Evolutionary conservation across 2,329 filamentous ascomycete species (phyloP).

Genomic region (Fonsecaea erecta): DNA sequence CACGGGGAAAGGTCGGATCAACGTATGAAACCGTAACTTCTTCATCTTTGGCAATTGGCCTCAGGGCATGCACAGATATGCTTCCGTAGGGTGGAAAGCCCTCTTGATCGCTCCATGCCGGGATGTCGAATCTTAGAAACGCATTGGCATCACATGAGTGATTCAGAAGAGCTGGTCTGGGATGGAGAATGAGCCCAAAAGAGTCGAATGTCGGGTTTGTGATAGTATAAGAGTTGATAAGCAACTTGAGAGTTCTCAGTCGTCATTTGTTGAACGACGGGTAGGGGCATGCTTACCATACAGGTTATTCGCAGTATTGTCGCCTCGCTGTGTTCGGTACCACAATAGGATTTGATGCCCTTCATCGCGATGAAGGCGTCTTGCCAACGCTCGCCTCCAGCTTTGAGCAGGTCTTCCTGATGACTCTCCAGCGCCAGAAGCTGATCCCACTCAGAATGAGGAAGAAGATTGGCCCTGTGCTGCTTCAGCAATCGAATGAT

Average conservation of each 20-base stretch:
- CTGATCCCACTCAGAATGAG: slow-evolving; percentile 48
- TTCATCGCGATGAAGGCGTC: slow-evolving; percentile 59
- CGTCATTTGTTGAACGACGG: background rate
- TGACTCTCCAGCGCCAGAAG: slow-evolving; percentile 56
- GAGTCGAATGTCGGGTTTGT: slow-evolving; percentile 61
- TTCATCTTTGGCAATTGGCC: slow-evolving; percentile 57
- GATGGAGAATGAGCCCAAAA: slow-evolving; percentile 64
- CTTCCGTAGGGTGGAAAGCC: slow-evolving; percentile 15
- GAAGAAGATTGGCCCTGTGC: slow-evolving; percentile 45
- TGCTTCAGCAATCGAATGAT: slow-evolving; percentile 59
- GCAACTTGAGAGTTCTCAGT: slow-evolving; percentile 47
- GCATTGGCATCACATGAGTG: slow-evolving; percentile 68
- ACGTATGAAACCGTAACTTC: slow-evolving; percentile 68
- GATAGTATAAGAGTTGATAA: slow-evolving; percentile 64
- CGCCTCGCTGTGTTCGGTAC: slow-evolving; percentile 50
- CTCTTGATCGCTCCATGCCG: slow-evolving; percentile 38
- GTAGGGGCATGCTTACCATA: slow-evolving; percentile 23
- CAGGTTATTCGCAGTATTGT: slow-evolving; percentile 50
- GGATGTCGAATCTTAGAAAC: slow-evolving; percentile 61
- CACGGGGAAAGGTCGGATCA: slow-evolving; percentile 59
- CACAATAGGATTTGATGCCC: slow-evolving; percentile 60
- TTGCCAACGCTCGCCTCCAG: slow-evolving; percentile 50
- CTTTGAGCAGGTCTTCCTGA: slow-evolving; percentile 52
- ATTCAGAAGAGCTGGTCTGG: slow-evolving; percentile 60
- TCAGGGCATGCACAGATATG: slow-evolving; percentile 46